phyloP scores from a whole-genome alignment of 176 grass and related monocot species.

The Areca catechu region DNA sequence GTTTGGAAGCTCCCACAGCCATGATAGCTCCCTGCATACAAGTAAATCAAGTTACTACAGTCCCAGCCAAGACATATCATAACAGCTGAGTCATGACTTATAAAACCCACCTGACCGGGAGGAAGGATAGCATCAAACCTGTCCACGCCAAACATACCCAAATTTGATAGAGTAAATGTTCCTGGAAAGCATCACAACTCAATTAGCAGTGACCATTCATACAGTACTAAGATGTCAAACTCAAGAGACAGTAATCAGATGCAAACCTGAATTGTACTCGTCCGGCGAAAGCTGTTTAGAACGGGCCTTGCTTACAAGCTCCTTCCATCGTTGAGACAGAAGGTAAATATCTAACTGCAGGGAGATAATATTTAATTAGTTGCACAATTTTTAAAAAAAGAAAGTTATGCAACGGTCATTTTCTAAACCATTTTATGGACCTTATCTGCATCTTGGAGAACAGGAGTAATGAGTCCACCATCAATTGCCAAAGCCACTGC shows the following conservation, averaged over 20 bases:
- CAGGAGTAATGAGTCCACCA: constrained; percentile 77
- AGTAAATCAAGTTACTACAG: constrained; percentile 2
- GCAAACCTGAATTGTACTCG: constrained; percentile 75
- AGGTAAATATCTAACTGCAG: constrained; percentile 84
- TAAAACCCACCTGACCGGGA: constrained; percentile 70
- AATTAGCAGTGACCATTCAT: constrained; percentile 20
- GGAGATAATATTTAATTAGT: constrained; percentile 21
- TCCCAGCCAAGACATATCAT: constrained; percentile 3
- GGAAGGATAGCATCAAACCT: constrained; percentile 98
- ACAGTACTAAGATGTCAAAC: not conserved
- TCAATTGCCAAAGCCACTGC: constrained; percentile 81
- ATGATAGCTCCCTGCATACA: constrained; percentile 83
- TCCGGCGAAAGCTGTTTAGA: constrained; percentile 76
- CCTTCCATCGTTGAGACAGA: constrained; percentile 79
- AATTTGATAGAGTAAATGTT: constrained; percentile 84
- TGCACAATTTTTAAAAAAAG: not conserved
- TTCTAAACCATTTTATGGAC: constrained; percentile 20
- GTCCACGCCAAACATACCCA: constrained; percentile 96
- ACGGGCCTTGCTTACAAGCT: constrained; percentile 65
- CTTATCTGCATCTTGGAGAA: constrained; percentile 77
- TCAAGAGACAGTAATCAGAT: not conserved
- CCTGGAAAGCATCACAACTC: constrained; percentile 34
- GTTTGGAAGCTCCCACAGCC: constrained; percentile 79
- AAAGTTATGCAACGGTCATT: constrained; percentile 6
- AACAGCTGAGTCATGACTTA: not conserved